These are phyloP conservation scores for Syzygium syzygioides DNA, from an alignment of 441 rosid genomes.

Conservation along the genomic window DNA sequence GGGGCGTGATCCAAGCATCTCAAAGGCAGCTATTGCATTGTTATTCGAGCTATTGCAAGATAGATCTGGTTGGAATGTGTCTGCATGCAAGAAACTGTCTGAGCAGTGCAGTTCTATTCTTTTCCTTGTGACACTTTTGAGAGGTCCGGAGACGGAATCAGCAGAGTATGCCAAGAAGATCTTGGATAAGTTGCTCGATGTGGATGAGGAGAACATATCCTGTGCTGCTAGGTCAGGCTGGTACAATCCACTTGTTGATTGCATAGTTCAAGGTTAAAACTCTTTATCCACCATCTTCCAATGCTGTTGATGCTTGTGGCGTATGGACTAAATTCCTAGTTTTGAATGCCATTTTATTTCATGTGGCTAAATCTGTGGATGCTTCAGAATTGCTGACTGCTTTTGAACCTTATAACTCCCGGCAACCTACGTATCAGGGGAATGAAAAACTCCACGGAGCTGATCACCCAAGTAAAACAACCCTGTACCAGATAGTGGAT, in stretches of 20 bases:
- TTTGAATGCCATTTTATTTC: background rate
- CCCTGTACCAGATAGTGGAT: background rate
- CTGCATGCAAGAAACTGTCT: constrained; percentile 44
- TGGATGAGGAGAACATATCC: constrained; percentile 46
- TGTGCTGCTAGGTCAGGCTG: constrained; percentile 55
- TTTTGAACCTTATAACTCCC: background rate
- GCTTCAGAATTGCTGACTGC: background rate
- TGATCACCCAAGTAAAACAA: background rate
- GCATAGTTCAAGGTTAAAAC: constrained; percentile 43
- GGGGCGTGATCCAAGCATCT: constrained; percentile 41
- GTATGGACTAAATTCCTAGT: background rate
- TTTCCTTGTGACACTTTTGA: constrained; percentile 53
- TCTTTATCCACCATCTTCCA: constrained; percentile 4
- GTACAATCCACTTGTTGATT: constrained; percentile 55
- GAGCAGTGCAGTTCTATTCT: constrained; percentile 40
- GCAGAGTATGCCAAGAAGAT: constrained; percentile 41
- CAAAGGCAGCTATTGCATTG: constrained; percentile 53
- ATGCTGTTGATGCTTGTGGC: background rate
- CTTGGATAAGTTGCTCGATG: constrained; percentile 41
- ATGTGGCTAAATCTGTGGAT: background rate
- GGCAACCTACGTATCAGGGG: background rate
- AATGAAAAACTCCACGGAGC: background rate
- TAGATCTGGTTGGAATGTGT: constrained; percentile 49
- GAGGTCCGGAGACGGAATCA: constrained; percentile 44
- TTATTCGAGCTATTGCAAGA: constrained; percentile 52